Conservation (phyloP, 495 filamentous ascomycete species). For the Haplographium delicatum region DNA sequence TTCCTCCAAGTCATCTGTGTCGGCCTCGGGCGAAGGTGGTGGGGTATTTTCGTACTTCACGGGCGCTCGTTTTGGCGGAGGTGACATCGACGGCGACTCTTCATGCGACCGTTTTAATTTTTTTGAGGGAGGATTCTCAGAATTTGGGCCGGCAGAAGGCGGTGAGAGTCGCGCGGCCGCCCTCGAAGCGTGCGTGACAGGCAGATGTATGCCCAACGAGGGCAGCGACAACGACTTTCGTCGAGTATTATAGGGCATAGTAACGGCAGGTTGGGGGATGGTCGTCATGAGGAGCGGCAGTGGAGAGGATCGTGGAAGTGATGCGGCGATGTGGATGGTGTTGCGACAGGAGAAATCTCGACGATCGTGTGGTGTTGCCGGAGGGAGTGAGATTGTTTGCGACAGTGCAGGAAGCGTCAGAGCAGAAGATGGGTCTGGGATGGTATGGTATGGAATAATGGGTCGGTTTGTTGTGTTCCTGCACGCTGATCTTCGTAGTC, state of each 20-base stretch:
- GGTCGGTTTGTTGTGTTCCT: constrained; percentile 17
- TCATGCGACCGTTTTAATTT: constrained; percentile 80
- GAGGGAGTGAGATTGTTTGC: constrained; percentile 1
- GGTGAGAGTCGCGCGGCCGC: constrained; percentile 48
- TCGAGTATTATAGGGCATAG: constrained; percentile 96
- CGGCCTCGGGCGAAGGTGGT: constrained; percentile 67
- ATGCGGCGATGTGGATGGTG: constrained; percentile 1
- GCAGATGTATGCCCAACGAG: constrained; percentile 88
- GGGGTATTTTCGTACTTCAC: constrained; percentile 69
- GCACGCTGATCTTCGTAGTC: constrained; percentile 16
- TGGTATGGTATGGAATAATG: too few relatives aligned
- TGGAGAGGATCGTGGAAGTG: not conserved
- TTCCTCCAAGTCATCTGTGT: constrained; percentile 18
- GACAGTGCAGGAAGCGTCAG: constrained; percentile 3
- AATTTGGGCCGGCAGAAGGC: constrained; percentile 49
- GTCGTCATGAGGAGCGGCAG: constrained; percentile 7
- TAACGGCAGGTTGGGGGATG: constrained; percentile 23
- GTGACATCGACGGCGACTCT: constrained; percentile 49
- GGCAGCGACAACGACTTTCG: constrained; percentile 94
- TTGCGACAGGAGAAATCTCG: constrained; percentile 6
- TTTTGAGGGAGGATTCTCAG: constrained; percentile 65
- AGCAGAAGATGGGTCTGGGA: too few relatives aligned
- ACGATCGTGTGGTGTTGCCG: not conserved
- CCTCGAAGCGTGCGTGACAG: constrained; percentile 62
- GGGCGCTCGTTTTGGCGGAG: constrained; percentile 38